Conservation (phyloP, 2,329 filamentous ascomycete genomes). For the Paracoccidioides brasiliensis region DNA sequence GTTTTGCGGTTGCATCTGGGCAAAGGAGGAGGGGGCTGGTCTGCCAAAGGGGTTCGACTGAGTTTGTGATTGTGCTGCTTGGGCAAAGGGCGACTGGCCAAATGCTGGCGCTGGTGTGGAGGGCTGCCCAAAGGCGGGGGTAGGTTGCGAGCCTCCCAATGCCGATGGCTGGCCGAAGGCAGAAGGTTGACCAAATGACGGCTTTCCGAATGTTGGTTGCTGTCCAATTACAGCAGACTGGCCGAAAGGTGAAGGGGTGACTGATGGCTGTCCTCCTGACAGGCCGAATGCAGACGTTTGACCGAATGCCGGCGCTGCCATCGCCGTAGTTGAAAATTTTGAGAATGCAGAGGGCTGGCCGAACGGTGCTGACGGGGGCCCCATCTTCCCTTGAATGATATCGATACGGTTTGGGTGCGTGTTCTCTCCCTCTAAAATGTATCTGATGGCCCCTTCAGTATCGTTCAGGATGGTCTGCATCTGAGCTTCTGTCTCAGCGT, state of each 20-base stretch:
- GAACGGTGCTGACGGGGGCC: conserved; percentile 21
- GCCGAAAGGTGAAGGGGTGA: conserved; percentile 15
- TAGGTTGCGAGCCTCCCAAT: conserved; percentile 15
- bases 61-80: neutral
- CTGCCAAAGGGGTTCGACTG: neutral
- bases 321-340: conserved; percentile 13
- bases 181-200: conserved; percentile 25
- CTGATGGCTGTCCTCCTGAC: neutral
- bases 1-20: conserved; percentile 15
- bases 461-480: conserved; percentile 59
- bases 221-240: conserved; percentile 14
- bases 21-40: conserved; percentile 11
- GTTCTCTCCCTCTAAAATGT: conserved; percentile 51
- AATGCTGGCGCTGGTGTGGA: conserved; percentile 4
- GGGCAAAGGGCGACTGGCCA: neutral
- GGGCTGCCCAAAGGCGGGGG: conserved; percentile 23
- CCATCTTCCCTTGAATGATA: conserved; percentile 23
- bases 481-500: conserved; percentile 53
- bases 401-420: conserved; percentile 65
- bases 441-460: conserved; percentile 57
- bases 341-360: conserved; percentile 16
- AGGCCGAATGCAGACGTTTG: conserved; percentile 14
- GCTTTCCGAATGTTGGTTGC: conserved; percentile 14
- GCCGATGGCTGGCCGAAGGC: conserved; percentile 16
- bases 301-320: conserved; percentile 21